phyloP scores from a whole-genome alignment of 352 stramenopile genomes.

The Phytophthora kernoviae region DNA sequence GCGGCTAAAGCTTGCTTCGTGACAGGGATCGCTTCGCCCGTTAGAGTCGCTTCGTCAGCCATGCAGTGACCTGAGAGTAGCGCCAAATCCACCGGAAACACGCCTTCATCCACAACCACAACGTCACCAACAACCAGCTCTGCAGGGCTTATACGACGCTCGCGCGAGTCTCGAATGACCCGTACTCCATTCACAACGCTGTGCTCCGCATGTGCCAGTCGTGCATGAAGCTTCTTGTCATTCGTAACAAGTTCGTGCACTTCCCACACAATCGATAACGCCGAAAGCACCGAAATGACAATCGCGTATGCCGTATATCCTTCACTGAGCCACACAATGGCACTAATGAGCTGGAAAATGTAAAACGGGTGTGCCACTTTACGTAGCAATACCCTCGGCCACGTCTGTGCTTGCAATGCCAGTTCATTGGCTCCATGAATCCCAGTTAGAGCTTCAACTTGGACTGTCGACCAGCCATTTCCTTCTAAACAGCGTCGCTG shows the following conservation, averaged over 20 bases:
- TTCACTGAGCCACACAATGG: constrained; percentile 72
- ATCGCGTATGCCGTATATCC: constrained; percentile 71
- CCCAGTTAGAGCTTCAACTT: constrained; percentile 39
- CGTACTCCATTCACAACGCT: constrained; percentile 60
- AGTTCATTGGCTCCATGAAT: constrained; percentile 70
- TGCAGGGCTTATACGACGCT: constrained; percentile 42
- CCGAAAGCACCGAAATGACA: constrained; percentile 65
- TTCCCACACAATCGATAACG: constrained; percentile 75
- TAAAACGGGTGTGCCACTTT: constrained; percentile 85
- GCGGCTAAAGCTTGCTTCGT: constrained; percentile 51
- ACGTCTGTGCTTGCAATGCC: constrained; percentile 50
- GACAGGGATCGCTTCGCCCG: constrained; percentile 81
- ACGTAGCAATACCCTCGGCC: constrained; percentile 54
- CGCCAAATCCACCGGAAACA: constrained; percentile 69
- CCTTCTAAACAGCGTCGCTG: constrained; percentile 38
- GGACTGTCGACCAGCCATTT: constrained; percentile 22
- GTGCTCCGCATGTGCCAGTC: constrained; percentile 57
- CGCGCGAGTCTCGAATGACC: constrained; percentile 60
- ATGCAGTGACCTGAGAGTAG: constrained; percentile 70
- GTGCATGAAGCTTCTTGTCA: constrained; percentile 59
- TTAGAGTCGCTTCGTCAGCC: constrained; percentile 79
- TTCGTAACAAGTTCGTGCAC: constrained; percentile 67
- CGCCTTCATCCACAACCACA: constrained; percentile 64
- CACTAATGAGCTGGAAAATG: constrained; percentile 74
- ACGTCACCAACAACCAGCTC: constrained; percentile 75